phyloP scores from a whole-genome alignment of 75 land plant genomes.

The Pseudotsuga menziesii region DNA sequence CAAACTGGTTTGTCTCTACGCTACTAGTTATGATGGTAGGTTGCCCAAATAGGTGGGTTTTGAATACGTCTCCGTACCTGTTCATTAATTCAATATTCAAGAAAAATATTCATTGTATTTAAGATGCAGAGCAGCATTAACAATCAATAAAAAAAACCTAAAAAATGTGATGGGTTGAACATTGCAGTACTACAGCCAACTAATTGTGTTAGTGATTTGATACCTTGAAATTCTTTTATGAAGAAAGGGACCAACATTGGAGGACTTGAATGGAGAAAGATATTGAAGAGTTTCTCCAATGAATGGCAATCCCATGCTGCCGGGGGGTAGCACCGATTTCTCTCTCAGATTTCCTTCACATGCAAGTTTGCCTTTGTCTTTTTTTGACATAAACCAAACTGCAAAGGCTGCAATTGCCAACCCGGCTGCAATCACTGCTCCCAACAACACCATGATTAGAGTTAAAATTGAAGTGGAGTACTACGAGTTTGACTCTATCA shows the following conservation, averaged over 20 bases:
- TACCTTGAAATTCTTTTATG: not conserved
- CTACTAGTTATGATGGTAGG: slow-evolving; percentile 20
- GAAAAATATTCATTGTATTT: too few relatives aligned
- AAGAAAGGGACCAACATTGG: slow-evolving; percentile 1
- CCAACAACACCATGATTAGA: not conserved
- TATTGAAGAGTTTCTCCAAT: slow-evolving; percentile 31
- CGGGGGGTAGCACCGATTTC: slow-evolving; percentile 21
- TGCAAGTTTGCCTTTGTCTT: not conserved
- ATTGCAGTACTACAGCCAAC: too few relatives aligned
- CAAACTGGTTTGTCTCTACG: slow-evolving; percentile 22
- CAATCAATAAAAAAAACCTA: too few relatives aligned
- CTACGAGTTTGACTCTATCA: not conserved
- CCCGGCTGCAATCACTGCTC: not conserved
- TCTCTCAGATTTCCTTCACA: not conserved
- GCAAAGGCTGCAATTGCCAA: not conserved
- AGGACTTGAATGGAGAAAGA: slow-evolving; percentile 7
- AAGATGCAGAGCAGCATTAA: too few relatives aligned
- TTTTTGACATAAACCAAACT: not conserved
- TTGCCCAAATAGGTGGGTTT: slow-evolving; percentile 27
- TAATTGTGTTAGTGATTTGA: too few relatives aligned
- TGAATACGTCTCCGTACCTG: slow-evolving; percentile 36
- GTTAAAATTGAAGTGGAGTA: not conserved
- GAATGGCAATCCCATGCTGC: slow-evolving; percentile 35
- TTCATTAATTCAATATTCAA: too few relatives aligned
- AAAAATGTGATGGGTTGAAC: too few relatives aligned